A percentile compares a stretch with the other conserved stretches of the same genome.
phyloP scores from a whole-genome alignment of 2,329 filamentous ascomycete genomes.

The Boeremia exigua region DNA sequence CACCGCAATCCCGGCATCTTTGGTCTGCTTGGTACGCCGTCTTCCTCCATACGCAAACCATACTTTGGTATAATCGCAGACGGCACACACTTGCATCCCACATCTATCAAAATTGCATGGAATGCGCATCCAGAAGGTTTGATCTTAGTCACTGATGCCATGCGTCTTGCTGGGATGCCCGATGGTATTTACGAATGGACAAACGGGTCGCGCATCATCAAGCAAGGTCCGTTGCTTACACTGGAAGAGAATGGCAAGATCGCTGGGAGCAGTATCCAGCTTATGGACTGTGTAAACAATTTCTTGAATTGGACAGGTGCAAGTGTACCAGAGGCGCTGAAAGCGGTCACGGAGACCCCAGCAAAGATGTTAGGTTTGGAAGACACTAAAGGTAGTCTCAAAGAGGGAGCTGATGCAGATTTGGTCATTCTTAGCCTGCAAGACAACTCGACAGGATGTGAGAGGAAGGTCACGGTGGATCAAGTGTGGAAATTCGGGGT shows the following conservation, averaged over 20 bases:
- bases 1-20: slow-evolving; percentile 92
- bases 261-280: slow-evolving; percentile 66
- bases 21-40: slow-evolving; percentile 71
- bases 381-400: slow-evolving; percentile 66
- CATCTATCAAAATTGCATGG: slow-evolving; percentile 87
- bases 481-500: slow-evolving; percentile 81
- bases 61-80: slow-evolving; percentile 92
- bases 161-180: slow-evolving; percentile 82
- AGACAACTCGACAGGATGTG: slow-evolving; percentile 50
- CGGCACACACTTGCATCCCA: slow-evolving; percentile 87
- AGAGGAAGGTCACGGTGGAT: slow-evolving; percentile 67
- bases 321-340: slow-evolving; percentile 70
- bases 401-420: slow-evolving; percentile 56
- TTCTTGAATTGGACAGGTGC: slow-evolving; percentile 77
- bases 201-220: slow-evolving; percentile 71
- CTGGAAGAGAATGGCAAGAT: slow-evolving; percentile 74
- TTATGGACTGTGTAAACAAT: slow-evolving; percentile 84
- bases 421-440: slow-evolving; percentile 71
- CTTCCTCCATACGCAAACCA: slow-evolving; percentile 58
- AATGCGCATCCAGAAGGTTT: slow-evolving; percentile 84
- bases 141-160: slow-evolving; percentile 90
- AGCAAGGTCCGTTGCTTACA: slow-evolving; percentile 74
- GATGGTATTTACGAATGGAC: slow-evolving; percentile 88
- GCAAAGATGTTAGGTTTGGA: slow-evolving; percentile 76
- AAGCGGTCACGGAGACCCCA: slow-evolving; percentile 76